phyloP scores from a whole-genome alignment of 257 asterid genomes.

The Capsicum chinense region DNA sequence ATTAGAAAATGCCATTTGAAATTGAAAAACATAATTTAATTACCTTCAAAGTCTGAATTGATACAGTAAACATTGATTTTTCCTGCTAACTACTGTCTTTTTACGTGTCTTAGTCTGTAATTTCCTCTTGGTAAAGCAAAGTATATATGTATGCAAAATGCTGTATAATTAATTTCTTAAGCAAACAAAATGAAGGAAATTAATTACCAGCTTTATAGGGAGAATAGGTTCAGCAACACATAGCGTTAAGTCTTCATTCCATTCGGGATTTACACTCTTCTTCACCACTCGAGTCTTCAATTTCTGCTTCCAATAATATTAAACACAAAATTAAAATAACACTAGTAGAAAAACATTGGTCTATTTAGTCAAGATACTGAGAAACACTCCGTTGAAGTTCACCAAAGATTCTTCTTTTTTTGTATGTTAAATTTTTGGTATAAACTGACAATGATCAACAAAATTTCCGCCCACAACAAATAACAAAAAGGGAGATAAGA shows the following conservation, averaged over 20 bases:
- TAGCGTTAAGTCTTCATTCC: conserved; percentile 80
- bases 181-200: conserved; percentile 21
- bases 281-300: conserved; percentile 75
- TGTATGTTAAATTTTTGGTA: not conserved
- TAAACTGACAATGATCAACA: no score
- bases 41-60: not conserved
- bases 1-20: not conserved
- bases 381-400: not conserved
- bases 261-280: conserved; percentile 71
- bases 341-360: not conserved
- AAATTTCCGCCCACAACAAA: no score
- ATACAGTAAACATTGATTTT: not conserved
- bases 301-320: conserved; percentile 48
- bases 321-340: not conserved
- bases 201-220: conserved; percentile 71
- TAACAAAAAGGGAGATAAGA: not conserved
- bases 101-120: not conserved
- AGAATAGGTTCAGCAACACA: conserved; percentile 57
- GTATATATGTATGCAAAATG: not conserved
- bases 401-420: not conserved
- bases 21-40: not conserved
- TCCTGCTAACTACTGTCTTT: not conserved
- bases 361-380: not conserved
- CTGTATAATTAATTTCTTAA: not conserved
- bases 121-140: not conserved